Conservation (phyloP, 2,329 filamentous ascomycete species). For the Penicillium corylophilum region DNA sequence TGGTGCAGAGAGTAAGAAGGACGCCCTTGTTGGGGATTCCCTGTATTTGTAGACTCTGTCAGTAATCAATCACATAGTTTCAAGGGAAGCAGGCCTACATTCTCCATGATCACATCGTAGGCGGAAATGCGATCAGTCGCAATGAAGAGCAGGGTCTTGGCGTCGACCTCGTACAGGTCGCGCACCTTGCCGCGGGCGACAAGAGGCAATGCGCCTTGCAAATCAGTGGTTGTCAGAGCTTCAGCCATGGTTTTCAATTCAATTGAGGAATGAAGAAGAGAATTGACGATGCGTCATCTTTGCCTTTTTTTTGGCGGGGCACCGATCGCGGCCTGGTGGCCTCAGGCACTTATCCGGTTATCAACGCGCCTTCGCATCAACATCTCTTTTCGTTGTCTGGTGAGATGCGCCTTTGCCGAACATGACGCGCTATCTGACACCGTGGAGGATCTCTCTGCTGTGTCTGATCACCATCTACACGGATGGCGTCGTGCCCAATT, state of each 20-base stretch:
- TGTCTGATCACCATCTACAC: conserved; percentile 79
- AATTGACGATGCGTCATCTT: conserved; percentile 21
- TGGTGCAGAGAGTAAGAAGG: conserved; percentile 65
- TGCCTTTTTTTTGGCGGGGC: conserved; percentile 24
- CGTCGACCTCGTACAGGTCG: conserved; percentile 73
- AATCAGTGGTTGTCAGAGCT: conserved; percentile 43
- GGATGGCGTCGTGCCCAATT: conserved; percentile 65
- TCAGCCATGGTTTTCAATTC: conserved; percentile 30
- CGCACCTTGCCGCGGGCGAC: conserved; percentile 72
- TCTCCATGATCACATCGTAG: conserved; percentile 87
- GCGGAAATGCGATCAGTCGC: conserved; percentile 90
- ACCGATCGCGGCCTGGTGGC: conserved; percentile 15
- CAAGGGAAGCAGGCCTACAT: conserved; percentile 52
- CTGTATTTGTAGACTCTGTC: conserved; percentile 37
- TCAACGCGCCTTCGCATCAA: conserved; percentile 12
- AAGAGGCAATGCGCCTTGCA: conserved; percentile 47
- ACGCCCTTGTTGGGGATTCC: conserved; percentile 67
- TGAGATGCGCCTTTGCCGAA: conserved; percentile 18
- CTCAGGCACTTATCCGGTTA: conserved; percentile 22
- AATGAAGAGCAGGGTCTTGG: conserved; percentile 73
- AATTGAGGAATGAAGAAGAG: conserved; percentile 1
- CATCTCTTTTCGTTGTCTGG: not conserved
- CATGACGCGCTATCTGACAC: conserved; percentile 84
- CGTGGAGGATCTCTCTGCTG: conserved; percentile 80
- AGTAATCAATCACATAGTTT: conserved; percentile 1